Conservation (phyloP, 192 early-diverging fungal species). For the Podila minutissima region DNA sequence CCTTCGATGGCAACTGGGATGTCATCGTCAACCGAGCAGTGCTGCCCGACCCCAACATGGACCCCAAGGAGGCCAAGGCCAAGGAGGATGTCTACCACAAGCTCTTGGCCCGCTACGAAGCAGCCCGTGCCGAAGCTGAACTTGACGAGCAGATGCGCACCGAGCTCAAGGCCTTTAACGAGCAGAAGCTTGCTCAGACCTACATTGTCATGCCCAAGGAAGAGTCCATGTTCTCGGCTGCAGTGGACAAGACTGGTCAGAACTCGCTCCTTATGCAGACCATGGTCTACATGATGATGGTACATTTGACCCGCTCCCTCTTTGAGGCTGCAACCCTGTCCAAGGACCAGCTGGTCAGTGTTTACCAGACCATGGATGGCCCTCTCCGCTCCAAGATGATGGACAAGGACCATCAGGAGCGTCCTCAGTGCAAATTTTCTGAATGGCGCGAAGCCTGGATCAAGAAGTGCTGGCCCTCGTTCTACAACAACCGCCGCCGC, state of each 20-base stretch:
- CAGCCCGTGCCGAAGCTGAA: slow-evolving; percentile 20
- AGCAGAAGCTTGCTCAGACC: slow-evolving; percentile 37
- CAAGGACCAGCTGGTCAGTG: slow-evolving; percentile 33
- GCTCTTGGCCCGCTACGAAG: slow-evolving; percentile 33
- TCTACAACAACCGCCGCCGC: slow-evolving; percentile 42
- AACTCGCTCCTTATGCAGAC: slow-evolving; percentile 35
- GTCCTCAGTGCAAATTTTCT: slow-evolving; percentile 22
- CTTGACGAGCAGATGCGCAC: slow-evolving; percentile 49
- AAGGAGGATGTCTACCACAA: slow-evolving; percentile 22
- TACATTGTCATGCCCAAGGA: slow-evolving; percentile 48
- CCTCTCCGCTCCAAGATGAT: slow-evolving; percentile 38
- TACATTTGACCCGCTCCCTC: slow-evolving; percentile 35
- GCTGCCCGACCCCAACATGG: slow-evolving; percentile 31
- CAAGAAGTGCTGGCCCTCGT: slow-evolving; percentile 33
- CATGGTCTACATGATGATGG: slow-evolving; percentile 54
- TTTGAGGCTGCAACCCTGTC: slow-evolving; percentile 48
- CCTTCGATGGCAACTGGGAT: slow-evolving; percentile 46
- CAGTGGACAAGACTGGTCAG: slow-evolving; percentile 13
- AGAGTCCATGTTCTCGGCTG: not conserved
- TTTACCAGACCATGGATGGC: slow-evolving; percentile 41
- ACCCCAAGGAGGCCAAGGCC: slow-evolving; percentile 37
- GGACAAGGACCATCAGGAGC: slow-evolving; percentile 25
- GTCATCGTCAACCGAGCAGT: slow-evolving; percentile 44
- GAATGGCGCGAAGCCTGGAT: slow-evolving; percentile 49
- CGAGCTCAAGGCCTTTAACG: slow-evolving; percentile 40